These are phyloP conservation scores for Coelastrella sp. DNA, from an alignment of 139 green algal genomes.

Conservation along the genomic window DNA sequence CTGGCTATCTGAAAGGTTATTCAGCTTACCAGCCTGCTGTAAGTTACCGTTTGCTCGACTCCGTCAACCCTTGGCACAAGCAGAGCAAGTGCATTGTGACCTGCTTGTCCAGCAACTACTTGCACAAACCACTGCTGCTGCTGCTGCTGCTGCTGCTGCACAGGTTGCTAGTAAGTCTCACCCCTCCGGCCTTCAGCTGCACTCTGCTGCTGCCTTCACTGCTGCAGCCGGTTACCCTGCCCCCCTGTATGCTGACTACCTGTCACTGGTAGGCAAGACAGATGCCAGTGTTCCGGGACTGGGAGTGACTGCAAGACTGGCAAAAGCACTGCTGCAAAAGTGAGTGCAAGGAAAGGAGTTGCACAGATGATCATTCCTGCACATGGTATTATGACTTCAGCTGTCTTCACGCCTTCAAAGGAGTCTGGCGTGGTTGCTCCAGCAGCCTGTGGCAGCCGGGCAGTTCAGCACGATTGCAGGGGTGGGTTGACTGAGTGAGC, in stretches of 20 bases:
- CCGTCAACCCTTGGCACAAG: too few relatives aligned
- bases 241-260: background rate
- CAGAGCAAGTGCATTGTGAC: background rate
- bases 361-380: background rate
- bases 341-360: background rate
- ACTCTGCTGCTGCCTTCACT: slow-evolving; percentile 9
- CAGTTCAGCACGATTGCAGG: too few relatives aligned
- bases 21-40: too few relatives aligned
- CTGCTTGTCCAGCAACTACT: background rate
- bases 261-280: slow-evolving; percentile 18
- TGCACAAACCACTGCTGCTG: background rate
- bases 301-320: background rate
- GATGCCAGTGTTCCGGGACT: slow-evolving; percentile 10
- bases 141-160: background rate
- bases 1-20: too few relatives aligned
- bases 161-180: slow-evolving; percentile 8
- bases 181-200: slow-evolving; percentile 14
- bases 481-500: too few relatives aligned
- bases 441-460: background rate
- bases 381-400: background rate
- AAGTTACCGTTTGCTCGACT: too few relatives aligned
- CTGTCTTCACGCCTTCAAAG: background rate
- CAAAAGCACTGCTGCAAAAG: slow-evolving; percentile 11
- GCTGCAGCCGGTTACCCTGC: background rate
- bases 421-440: background rate